Evolutionary conservation across 2,329 filamentous ascomycete genomes (phyloP).

Genomic region (Zymoseptoria passerinii): DNA sequence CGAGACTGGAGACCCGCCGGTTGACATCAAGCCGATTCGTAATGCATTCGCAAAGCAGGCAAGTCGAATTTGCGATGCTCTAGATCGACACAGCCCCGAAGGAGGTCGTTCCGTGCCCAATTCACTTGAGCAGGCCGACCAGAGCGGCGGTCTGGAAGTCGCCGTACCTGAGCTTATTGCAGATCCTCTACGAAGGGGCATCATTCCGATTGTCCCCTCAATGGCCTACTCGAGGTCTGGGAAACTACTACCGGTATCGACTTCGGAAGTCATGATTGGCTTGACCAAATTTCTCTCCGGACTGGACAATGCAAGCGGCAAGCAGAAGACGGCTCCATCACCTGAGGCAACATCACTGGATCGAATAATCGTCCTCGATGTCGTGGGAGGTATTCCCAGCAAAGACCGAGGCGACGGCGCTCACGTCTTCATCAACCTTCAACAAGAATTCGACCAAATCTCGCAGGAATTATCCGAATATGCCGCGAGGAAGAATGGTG

Average conservation of each 20-base stretch:
- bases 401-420: conserved; percentile 51
- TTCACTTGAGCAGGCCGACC: conserved; percentile 32
- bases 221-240: conserved; percentile 51
- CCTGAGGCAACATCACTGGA: conserved; percentile 46
- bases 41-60: conserved; percentile 48
- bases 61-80: conserved; percentile 63
- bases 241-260: conserved; percentile 43
- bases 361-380: conserved; percentile 80
- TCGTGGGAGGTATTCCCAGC: conserved; percentile 73
- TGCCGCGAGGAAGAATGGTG: conserved; percentile 9
- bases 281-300: conserved; percentile 69
- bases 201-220: conserved; percentile 62
- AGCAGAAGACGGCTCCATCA: background rate
- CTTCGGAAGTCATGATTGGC: conserved; percentile 63
- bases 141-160: conserved; percentile 31
- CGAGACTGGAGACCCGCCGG: conserved; percentile 1
- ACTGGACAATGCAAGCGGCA: conserved; percentile 30
- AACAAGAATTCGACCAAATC: conserved; percentile 74
- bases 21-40: conserved; percentile 14
- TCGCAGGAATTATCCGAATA: conserved; percentile 42
- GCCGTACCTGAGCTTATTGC: conserved; percentile 48
- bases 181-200: conserved; percentile 56
- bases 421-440: conserved; percentile 85
- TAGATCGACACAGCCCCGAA: conserved; percentile 60
- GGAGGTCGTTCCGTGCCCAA: conserved; percentile 63